Percentiles rank a stretch among this genome's conserved stretches.
These are phyloP conservation scores for Lithocarpus polystachyus DNA, from an alignment of 306 rosid species.

Conservation along the genomic window DNA sequence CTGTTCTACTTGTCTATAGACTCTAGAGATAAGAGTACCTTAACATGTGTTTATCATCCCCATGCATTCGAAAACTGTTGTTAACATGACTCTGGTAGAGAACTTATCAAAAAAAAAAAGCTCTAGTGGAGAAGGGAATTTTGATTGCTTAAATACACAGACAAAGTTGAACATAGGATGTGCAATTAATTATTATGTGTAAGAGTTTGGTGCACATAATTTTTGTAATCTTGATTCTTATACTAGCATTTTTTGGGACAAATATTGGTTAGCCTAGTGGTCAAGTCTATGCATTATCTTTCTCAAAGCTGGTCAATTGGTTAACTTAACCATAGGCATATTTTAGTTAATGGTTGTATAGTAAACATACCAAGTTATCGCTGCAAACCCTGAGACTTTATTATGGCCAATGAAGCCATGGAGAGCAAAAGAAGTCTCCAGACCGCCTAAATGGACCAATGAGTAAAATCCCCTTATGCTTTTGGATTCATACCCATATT, in stretches of 20 bases:
- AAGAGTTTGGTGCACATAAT: too few relatives aligned
- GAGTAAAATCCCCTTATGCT: neutral
- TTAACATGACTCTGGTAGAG: too few relatives aligned
- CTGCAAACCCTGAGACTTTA: neutral
- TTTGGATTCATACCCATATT: neutral
- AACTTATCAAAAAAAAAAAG: too few relatives aligned
- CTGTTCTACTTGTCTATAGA: neutral
- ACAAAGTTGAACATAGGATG: too few relatives aligned
- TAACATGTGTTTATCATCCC: too few relatives aligned
- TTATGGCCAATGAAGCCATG: neutral
- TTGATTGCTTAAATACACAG: too few relatives aligned
- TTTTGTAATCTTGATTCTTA: too few relatives aligned
- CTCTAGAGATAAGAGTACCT: neutral
- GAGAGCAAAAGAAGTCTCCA: neutral
- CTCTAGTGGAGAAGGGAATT: too few relatives aligned
- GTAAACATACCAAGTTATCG: neutral
- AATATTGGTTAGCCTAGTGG: conserved; percentile 1
- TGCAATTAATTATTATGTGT: too few relatives aligned
- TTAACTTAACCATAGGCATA: neutral
- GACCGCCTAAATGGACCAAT: neutral
- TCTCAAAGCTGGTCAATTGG: neutral
- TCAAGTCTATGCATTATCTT: neutral
- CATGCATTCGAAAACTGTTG: too few relatives aligned
- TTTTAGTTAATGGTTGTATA: neutral
- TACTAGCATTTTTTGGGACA: too few relatives aligned